phyloP scores from a whole-genome alignment of 2,329 filamentous ascomycete genomes.

The Drechslera avenae region DNA sequence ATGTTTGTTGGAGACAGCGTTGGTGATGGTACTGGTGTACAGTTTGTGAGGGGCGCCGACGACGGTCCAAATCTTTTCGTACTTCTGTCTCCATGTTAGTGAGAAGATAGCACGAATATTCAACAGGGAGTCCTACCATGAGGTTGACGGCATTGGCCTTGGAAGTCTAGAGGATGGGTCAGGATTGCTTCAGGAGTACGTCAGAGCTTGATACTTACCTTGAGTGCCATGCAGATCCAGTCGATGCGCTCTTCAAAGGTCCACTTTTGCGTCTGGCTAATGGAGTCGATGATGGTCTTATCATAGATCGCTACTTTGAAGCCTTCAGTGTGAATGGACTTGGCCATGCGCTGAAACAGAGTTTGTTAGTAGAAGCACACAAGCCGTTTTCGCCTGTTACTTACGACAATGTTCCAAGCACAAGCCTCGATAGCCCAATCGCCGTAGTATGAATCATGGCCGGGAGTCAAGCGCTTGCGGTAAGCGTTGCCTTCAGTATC shows the following conservation, averaged over 20 bases:
- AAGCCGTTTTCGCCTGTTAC: not conserved
- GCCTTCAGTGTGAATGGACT: slow-evolving; percentile 13
- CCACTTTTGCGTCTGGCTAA: slow-evolving; percentile 18
- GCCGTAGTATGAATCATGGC: slow-evolving; percentile 1
- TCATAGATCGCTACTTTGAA: slow-evolving; percentile 18
- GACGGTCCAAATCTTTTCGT: slow-evolving; percentile 17
- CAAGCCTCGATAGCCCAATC: slow-evolving; percentile 20
- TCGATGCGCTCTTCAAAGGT: slow-evolving; percentile 17
- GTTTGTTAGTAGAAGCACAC: not conserved
- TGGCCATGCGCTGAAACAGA: slow-evolving; percentile 2
- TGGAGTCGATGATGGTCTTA: slow-evolving; percentile 9
- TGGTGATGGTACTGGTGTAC: slow-evolving; percentile 11
- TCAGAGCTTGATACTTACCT: not conserved
- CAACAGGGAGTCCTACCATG: slow-evolving; percentile 8
- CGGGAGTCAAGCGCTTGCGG: slow-evolving; percentile 17
- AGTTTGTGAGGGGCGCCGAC: slow-evolving; percentile 22
- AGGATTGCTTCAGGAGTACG: not conserved
- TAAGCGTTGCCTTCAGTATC: slow-evolving; percentile 14
- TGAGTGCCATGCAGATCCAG: slow-evolving; percentile 16
- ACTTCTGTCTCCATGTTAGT: slow-evolving; percentile 12
- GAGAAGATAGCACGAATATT: not conserved
- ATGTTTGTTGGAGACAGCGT: slow-evolving; percentile 13
- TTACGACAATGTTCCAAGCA: slow-evolving; percentile 17
- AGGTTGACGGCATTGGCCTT: slow-evolving; percentile 15
- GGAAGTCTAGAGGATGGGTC: slow-evolving; percentile 1